Conservation (phyloP, 306 rosid genomes). For the Lathyrus aphaca region DNA sequence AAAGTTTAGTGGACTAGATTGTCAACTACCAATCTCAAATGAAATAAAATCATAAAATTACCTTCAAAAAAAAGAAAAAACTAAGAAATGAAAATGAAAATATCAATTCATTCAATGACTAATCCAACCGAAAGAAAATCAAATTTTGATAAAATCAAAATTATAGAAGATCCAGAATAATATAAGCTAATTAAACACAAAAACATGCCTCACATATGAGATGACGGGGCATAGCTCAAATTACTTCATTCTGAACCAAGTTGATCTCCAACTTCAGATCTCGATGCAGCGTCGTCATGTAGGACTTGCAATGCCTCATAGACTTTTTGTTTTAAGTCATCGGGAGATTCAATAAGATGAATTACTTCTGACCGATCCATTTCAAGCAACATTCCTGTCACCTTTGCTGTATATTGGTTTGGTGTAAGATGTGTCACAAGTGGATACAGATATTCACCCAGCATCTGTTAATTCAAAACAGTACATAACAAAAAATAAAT, state of each 20-base stretch:
- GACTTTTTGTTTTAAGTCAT: slow-evolving; percentile 76
- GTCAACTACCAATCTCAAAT: slow-evolving; percentile 27
- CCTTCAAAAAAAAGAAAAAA: slow-evolving; percentile 23
- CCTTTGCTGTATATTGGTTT: slow-evolving; percentile 62
- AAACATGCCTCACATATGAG: slow-evolving; percentile 30
- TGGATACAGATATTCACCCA: slow-evolving; percentile 88
- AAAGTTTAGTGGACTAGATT: background rate
- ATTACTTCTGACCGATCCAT: slow-evolving; percentile 97
- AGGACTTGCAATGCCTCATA: slow-evolving; percentile 90
- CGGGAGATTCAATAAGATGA: slow-evolving; percentile 89
- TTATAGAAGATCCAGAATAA: too few species aligned
- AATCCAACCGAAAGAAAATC: too few species aligned
- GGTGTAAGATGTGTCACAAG: slow-evolving; percentile 72
- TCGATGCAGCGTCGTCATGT: slow-evolving; percentile 59
- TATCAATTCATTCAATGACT: too few species aligned
- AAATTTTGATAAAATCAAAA: too few species aligned
- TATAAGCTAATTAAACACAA: slow-evolving; percentile 38
- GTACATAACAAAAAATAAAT: slow-evolving; percentile 21
- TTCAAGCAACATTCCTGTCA: slow-evolving; percentile 91
- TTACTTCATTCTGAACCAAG: slow-evolving; percentile 57
- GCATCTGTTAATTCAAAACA: slow-evolving; percentile 59
- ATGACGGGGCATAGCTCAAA: background rate
- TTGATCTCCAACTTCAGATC: slow-evolving; percentile 63
- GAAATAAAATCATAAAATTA: slow-evolving; percentile 27
- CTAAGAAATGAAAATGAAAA: too few species aligned